phyloP scores from a whole-genome alignment of 306 rosid genomes.

The Crataegus laevigata region DNA sequence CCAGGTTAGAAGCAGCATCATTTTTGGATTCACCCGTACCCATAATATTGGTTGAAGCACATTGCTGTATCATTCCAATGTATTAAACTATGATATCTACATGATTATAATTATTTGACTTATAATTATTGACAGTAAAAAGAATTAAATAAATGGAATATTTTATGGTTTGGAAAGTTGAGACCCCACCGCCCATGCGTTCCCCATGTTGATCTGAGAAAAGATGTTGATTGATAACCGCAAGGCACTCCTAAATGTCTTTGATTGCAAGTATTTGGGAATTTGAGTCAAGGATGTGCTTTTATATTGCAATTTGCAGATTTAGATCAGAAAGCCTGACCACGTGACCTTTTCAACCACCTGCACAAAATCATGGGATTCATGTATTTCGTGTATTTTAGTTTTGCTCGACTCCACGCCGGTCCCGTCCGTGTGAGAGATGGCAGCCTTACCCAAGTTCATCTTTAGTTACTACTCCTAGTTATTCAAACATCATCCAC shows the following conservation, averaged over 20 bases:
- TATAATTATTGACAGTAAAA: background rate
- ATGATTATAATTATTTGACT: background rate
- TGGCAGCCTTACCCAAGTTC: background rate
- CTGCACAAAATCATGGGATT: no score
- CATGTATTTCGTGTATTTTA: no score
- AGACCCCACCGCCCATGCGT: background rate
- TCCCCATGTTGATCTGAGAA: background rate
- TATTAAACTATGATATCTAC: background rate
- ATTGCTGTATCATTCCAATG: background rate
- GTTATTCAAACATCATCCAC: background rate
- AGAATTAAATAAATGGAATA: background rate
- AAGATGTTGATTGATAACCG: background rate
- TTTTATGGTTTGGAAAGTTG: background rate
- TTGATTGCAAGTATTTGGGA: background rate
- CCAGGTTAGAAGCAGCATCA: background rate
- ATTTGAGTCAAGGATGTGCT: background rate
- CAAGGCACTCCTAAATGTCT: background rate
- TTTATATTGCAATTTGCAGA: background rate
- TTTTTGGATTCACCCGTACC: background rate
- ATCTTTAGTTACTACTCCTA: background rate
- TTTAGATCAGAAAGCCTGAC: background rate
- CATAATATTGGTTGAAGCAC: background rate
- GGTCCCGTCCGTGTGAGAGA: no score
- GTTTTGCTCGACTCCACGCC: no score
- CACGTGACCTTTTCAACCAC: no score